Conservation (phyloP, 2,329 filamentous ascomycete species). For the Immersiporthe knoxdaviesiana region DNA sequence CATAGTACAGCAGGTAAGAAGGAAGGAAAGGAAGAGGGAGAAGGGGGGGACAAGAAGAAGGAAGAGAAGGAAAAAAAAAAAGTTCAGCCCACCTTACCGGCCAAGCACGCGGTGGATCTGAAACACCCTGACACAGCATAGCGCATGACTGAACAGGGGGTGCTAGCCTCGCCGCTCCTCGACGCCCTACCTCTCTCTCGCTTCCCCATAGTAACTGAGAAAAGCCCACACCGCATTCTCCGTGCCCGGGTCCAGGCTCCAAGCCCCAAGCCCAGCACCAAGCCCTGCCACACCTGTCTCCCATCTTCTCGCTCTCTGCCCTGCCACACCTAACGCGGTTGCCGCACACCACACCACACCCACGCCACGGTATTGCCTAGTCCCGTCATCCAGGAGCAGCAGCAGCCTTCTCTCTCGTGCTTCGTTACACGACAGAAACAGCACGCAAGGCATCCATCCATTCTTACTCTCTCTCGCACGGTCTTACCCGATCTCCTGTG, state of each 20-base stretch:
- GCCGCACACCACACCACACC: neutral
- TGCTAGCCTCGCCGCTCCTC: constrained; percentile 28
- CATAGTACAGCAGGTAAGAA: neutral
- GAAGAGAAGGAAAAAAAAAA: neutral
- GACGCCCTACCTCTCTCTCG: constrained; percentile 25
- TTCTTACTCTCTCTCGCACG: neutral
- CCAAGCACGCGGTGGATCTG: constrained; percentile 23
- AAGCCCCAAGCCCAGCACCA: neutral
- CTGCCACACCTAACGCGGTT: neutral
- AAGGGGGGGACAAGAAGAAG: neutral
- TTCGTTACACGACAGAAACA: neutral
- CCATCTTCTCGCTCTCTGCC: neutral
- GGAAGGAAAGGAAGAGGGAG: neutral
- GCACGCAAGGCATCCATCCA: neutral
- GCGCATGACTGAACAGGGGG: constrained; percentile 16
- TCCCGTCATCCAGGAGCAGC: neutral
- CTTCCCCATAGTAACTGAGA: neutral
- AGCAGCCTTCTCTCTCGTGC: neutral
- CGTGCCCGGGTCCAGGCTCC: neutral
- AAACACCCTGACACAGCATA: constrained; percentile 24
- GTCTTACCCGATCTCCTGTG: constrained; percentile 1
- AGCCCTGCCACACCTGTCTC: neutral
- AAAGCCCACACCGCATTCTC: constrained; percentile 21
- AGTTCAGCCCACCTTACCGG: neutral
- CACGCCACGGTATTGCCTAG: neutral